Evolutionary conservation across 2,329 filamentous ascomycete species (phyloP).

Genomic region (Xylogone sp.): DNA sequence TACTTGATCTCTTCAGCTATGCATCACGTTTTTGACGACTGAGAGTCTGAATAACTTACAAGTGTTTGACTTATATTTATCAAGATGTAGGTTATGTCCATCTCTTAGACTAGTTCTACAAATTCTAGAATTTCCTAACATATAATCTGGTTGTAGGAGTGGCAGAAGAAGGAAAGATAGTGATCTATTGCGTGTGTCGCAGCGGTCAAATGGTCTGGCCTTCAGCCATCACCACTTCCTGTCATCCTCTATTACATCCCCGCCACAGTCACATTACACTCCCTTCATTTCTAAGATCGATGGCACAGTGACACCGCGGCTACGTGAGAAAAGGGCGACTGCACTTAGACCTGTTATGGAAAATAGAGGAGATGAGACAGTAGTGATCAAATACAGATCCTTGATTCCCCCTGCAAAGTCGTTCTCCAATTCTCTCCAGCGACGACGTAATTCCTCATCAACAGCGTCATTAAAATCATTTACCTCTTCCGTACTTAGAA

Average conservation of each 20-base stretch:
- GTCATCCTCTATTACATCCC: constrained; percentile 5
- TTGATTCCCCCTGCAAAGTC: constrained; percentile 7
- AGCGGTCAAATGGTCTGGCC: constrained; percentile 14
- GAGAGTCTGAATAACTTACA: too few relatives aligned
- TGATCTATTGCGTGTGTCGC: constrained; percentile 10
- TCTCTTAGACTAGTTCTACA: too few relatives aligned
- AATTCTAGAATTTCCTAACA: too few relatives aligned
- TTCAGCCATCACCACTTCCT: constrained; percentile 12
- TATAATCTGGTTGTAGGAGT: too few relatives aligned
- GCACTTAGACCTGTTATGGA: not conserved
- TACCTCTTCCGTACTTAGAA: constrained; percentile 8
- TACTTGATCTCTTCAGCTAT: too few relatives aligned
- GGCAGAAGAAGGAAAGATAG: constrained; percentile 8
- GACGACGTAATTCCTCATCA: constrained; percentile 8
- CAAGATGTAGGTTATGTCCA: too few relatives aligned
- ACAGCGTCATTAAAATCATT: constrained; percentile 5
- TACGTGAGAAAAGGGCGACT: constrained; percentile 2
- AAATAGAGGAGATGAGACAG: constrained; percentile 1
- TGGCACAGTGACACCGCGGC: constrained; percentile 8
- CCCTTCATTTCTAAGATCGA: constrained; percentile 9
- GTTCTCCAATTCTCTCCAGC: not conserved
- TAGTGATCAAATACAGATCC: constrained; percentile 6
- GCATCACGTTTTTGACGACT: too few relatives aligned
- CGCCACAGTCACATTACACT: constrained; percentile 1
- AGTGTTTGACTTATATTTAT: too few relatives aligned